These are phyloP conservation scores for Teunomyces aglyptinius DNA, from an alignment of 805 yeast species.

Conservation along the genomic window DNA sequence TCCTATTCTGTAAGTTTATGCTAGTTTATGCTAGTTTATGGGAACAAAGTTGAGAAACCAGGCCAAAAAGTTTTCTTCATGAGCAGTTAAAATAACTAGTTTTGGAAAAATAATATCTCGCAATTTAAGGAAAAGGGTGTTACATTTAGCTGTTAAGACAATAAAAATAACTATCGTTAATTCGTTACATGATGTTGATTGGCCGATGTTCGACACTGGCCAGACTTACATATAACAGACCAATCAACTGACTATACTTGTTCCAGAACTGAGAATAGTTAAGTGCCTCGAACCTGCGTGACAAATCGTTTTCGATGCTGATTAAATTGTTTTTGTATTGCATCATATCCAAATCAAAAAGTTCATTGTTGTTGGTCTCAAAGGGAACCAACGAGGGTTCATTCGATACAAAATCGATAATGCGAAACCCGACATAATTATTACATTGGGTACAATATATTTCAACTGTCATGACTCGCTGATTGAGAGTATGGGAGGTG, in stretches of 20 bases:
- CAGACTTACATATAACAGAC: slow-evolving; percentile 1
- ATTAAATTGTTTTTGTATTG: slow-evolving; percentile 11
- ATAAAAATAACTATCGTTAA: not conserved
- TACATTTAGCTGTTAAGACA: not conserved
- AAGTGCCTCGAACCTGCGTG: not conserved
- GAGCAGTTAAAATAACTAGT: not conserved
- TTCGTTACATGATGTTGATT: not conserved
- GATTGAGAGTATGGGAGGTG: not conserved
- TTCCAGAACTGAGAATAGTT: not conserved
- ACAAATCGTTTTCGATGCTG: slow-evolving; percentile 9
- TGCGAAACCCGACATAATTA: slow-evolving; percentile 13
- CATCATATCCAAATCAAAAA: slow-evolving; percentile 8
- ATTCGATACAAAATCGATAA: slow-evolving; percentile 6
- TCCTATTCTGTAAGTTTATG: too few species aligned
- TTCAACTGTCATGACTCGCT: not conserved
- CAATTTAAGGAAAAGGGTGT: not conserved
- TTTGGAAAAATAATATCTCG: not conserved
- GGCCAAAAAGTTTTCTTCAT: not conserved
- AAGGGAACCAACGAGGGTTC: slow-evolving; percentile 4
- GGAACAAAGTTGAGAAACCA: not conserved
- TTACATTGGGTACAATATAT: not conserved
- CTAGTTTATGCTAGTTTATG: too few species aligned
- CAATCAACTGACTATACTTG: not conserved
- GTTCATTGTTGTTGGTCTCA: not conserved
- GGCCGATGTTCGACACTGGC: not conserved